These are phyloP conservation scores for Aegilops umbellulata DNA, from an alignment of 176 grass and related monocot genomes.

Conservation along the genomic window DNA sequence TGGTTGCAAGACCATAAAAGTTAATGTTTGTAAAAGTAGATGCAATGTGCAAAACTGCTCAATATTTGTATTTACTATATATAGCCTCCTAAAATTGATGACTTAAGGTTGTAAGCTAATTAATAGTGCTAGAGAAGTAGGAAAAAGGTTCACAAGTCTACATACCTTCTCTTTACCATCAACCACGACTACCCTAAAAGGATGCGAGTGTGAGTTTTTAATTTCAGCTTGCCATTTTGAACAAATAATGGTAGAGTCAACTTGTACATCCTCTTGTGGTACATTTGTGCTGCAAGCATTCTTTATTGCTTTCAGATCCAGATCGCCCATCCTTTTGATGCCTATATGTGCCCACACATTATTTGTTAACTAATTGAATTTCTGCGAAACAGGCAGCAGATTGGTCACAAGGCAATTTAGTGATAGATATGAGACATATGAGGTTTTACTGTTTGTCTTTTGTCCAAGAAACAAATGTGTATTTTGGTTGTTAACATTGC, in stretches of 20 bases:
- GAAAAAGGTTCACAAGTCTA: no score
- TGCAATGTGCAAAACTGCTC: no score
- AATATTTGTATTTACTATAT: no score
- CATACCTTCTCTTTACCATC: no score
- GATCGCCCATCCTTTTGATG: conserved; percentile 56
- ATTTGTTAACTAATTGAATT: background rate
- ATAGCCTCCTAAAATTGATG: no score
- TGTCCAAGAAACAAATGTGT: no score
- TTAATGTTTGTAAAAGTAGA: no score
- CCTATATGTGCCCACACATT: background rate
- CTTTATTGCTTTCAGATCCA: conserved; percentile 44
- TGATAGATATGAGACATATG: background rate
- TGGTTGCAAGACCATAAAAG: no score
- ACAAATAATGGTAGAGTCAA: conserved; percentile 6
- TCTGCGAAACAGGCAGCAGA: background rate
- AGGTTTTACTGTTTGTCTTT: no score
- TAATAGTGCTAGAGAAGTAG: no score
- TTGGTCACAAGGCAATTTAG: background rate
- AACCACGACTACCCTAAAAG: conserved; percentile 10
- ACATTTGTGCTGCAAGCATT: conserved; percentile 30
- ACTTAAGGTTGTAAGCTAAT: no score
- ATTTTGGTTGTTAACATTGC: no score
- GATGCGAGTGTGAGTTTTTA: conserved; percentile 39
- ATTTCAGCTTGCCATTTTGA: conserved; percentile 54
- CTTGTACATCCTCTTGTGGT: conserved; percentile 18